Base-by-base conservation (phyloP, 768 basidiomycete genomes). In the Mycena belliarum region DNA sequence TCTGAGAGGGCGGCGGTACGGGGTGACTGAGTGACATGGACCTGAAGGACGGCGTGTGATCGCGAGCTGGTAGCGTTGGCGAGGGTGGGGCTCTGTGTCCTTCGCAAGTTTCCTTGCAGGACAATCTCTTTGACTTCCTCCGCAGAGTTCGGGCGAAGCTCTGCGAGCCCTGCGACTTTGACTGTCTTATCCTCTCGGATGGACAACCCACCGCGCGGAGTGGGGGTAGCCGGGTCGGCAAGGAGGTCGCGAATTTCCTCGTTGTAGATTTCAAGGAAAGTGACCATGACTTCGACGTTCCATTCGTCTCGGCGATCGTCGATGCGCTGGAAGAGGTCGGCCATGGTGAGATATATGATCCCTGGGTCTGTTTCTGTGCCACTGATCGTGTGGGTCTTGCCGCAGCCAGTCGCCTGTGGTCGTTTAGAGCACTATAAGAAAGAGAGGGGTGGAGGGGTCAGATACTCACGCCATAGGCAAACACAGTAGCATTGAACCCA, bases 351-450 rank as follows among this genome's bases (percentile, higher is more conserved):
- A 73, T 98, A 95, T 71, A 98, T 97, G 66, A 97, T 87, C 28
- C 97, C 97, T 18, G 93, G 93, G 70, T 96, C 90, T 21, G 72
- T 69, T 43, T 89, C 88, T 35, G 91, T 89, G 55, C 96, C 96
- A 66, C 94, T 97, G 72, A 99, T 98, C 20, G 97, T 99, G 73
- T 98, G 95, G 6, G 97, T 99, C 75, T 99, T 99, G 63, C 97
- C 97, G 70, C 97, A 98, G n/a, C 97, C 97, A n/a, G 97, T 98
- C 23, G 97, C 97, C 97, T 98, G 55, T 14, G 7, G 33, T 46
- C 24, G 32, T 60, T 50, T 46, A 63, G 67, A 52, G 48, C 61
- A 45, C 26, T n/a, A n/a, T n/a, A n/a, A n/a, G 52, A 50, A 24
- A 49, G 46, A 49, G 47, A 42, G 2, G 25, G 57, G 26, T 21